phyloP scores from a whole-genome alignment of 352 stramenopile genomes.

The Phytophthora boehmeriae region DNA sequence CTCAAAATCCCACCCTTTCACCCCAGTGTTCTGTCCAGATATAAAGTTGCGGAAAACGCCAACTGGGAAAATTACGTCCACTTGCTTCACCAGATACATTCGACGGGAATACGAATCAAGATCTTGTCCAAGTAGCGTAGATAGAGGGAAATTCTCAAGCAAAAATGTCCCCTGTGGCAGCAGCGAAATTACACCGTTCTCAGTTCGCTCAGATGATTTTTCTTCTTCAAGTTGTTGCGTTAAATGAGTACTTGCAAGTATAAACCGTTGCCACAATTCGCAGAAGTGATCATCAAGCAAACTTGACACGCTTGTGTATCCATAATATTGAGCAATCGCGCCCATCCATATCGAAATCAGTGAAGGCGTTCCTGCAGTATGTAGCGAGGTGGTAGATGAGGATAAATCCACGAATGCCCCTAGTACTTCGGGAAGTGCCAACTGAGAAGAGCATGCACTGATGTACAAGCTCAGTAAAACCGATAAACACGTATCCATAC shows the following conservation, averaged over 20 bases:
- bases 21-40: conserved; percentile 7
- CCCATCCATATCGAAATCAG: conserved; percentile 52
- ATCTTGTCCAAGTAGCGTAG: conserved; percentile 29
- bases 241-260: conserved; percentile 21
- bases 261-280: conserved; percentile 56
- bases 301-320: conserved; percentile 42
- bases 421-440: conserved; percentile 59
- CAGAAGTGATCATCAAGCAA: conserved; percentile 77
- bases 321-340: conserved; percentile 52
- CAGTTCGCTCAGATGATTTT: conserved; percentile 23
- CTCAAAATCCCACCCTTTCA: conserved; percentile 26
- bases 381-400: conserved; percentile 39
- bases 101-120: conserved; percentile 17
- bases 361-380: conserved; percentile 35
- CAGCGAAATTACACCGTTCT: conserved; percentile 15
- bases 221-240: conserved; percentile 14
- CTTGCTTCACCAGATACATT: conserved; percentile 34
- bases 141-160: conserved; percentile 45
- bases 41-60: conserved; percentile 53
- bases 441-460: conserved; percentile 65
- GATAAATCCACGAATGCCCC: conserved; percentile 56
- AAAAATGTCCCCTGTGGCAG: conserved; percentile 30
- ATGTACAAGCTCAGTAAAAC: conserved; percentile 67
- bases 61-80: conserved; percentile 60
- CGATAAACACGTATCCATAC: conserved; percentile 47